Percentiles rank a stretch among this genome's conserved stretches.
These are phyloP conservation scores for Calocera viscosa DNA, from an alignment of 768 basidiomycete species.

Conservation along the genomic window DNA sequence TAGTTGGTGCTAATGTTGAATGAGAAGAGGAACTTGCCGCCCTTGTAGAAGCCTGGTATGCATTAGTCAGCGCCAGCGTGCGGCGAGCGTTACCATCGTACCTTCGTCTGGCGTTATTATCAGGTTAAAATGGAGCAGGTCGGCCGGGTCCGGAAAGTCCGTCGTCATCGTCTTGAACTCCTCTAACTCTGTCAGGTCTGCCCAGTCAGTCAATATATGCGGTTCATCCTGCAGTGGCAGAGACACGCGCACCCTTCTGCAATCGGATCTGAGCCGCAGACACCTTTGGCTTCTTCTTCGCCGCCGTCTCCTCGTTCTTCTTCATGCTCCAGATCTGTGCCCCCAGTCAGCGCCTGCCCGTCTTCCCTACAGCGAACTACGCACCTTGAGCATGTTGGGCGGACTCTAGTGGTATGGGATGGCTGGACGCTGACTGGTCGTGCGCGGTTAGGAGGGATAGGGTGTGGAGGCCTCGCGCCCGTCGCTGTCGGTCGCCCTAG, in stretches of 20 bases:
- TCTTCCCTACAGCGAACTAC: background rate
- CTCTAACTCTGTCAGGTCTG: constrained; percentile 94
- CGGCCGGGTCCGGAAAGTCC: constrained; percentile 76
- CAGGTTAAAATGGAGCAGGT: constrained; percentile 93
- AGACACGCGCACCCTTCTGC: constrained; percentile 70
- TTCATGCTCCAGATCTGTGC: constrained; percentile 96
- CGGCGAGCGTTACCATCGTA: constrained; percentile 27
- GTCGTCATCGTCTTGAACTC: constrained; percentile 94
- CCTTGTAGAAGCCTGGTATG: constrained; percentile 87
- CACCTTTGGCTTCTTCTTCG: constrained; percentile 97
- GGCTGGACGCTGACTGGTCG: too few species aligned
- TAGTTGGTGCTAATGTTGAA: constrained; percentile 96
- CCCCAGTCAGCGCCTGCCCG: background rate
- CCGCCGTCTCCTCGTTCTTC: constrained; percentile 95
- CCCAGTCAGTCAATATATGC: background rate
- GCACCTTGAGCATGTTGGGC: background rate
- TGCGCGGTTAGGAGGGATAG: too few species aligned
- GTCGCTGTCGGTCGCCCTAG: too few species aligned
- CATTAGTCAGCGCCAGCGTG: background rate
- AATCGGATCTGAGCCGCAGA: constrained; percentile 96
- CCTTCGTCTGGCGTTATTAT: constrained; percentile 97
- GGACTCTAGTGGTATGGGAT: too few species aligned
- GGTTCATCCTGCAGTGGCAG: background rate
- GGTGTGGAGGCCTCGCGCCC: too few species aligned
- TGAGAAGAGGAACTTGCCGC: constrained; percentile 84